Conservation (phyloP, 2,329 filamentous ascomycete species). For the Berkeleyomyces rouxiae region DNA sequence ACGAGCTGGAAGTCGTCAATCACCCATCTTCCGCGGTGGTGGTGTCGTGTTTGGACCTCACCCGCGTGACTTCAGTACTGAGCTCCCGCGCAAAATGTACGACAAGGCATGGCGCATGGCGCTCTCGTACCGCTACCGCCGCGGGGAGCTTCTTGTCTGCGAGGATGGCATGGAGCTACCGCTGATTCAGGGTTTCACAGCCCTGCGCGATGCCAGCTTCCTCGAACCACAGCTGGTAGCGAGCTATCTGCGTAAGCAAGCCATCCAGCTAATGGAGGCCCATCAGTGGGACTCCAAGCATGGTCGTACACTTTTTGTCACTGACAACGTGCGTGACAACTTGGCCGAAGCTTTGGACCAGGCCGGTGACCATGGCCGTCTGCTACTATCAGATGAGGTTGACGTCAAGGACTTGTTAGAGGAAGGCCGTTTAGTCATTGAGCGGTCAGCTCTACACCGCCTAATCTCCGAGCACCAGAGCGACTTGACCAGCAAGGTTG, state of each 20-base stretch:
- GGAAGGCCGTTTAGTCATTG: conserved; percentile 69
- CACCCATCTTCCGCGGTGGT: conserved; percentile 66
- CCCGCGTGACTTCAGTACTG: conserved; percentile 76
- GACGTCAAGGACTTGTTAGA: conserved; percentile 92
- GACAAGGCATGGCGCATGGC: conserved; percentile 91
- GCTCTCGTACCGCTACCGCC: conserved; percentile 75
- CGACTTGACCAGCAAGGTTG: conserved; percentile 30
- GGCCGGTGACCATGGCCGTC: conserved; percentile 49
- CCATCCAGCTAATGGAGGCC: conserved; percentile 49
- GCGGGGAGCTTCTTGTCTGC: conserved; percentile 74
- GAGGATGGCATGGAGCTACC: conserved; percentile 59
- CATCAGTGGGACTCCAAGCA: conserved; percentile 52
- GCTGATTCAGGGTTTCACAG: conserved; percentile 33
- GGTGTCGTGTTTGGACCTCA: conserved; percentile 83
- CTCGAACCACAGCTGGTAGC: conserved; percentile 25
- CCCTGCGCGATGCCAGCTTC: conserved; percentile 20
- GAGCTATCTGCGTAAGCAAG: conserved; percentile 44
- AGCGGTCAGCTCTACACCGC: conserved; percentile 60
- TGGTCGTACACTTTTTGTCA: conserved; percentile 63
- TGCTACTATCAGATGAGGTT: conserved; percentile 57
- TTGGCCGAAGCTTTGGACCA: conserved; percentile 51
- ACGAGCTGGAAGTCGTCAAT: conserved; percentile 65
- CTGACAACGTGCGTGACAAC: conserved; percentile 39
- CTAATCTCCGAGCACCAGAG: conserved; percentile 59
- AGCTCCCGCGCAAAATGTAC: conserved; percentile 76